Base-by-base conservation (phyloP, 169 alveolate genomes). In the Sarcocystis neurona region DNA sequence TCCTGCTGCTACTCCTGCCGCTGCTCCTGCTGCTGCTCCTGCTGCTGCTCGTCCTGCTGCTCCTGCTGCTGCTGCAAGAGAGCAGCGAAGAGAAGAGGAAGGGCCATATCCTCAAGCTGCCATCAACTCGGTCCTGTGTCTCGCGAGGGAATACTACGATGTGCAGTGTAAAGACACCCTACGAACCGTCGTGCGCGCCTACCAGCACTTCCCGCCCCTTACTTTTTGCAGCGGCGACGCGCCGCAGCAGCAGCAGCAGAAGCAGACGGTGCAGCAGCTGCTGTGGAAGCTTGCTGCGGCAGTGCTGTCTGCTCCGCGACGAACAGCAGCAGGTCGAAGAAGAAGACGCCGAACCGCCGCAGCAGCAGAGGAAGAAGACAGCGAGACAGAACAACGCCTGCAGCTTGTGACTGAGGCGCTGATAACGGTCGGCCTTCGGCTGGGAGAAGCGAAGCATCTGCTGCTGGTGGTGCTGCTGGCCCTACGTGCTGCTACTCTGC, bases 201-300 rank as follows among this genome's bases (percentile, higher is more conserved):
- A 72, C 53, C 39, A 27, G 82, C 82, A 56, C 4, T 72, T 72
- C 53, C 82, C 82, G 2, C 82, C 82, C 15, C 82, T 72, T 72
- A 39, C 56, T 72, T 72, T 53, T 68, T 68, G 27, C 47, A 39
- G 79, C 50, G 58, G 6, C 3, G 2, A 32, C 23, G 66, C 23
- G 66, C 66, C 23, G 66, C 23, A 23, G 66, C 66, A 53, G 23
- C 30, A 53, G 30, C 66, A 53, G 23, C 66, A 53, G 66, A 12
- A 53, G 23, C 66, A 53, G 66, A 12, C 30, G 66, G 12, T 53
- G 66, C 23, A 23, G 66, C 12, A 23, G 12, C 23, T 53, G 66
- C 30, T 53, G 12, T 53, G 70, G n/a, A 10, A 10, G n/a, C n/a
- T n/a, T n/a, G 70, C 70, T 27, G n/a, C 39, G 5, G n/a, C 70